These are phyloP conservation scores for Erucastrum elatum DNA, from an alignment of 345 rosid genomes.

Conservation along the genomic window DNA sequence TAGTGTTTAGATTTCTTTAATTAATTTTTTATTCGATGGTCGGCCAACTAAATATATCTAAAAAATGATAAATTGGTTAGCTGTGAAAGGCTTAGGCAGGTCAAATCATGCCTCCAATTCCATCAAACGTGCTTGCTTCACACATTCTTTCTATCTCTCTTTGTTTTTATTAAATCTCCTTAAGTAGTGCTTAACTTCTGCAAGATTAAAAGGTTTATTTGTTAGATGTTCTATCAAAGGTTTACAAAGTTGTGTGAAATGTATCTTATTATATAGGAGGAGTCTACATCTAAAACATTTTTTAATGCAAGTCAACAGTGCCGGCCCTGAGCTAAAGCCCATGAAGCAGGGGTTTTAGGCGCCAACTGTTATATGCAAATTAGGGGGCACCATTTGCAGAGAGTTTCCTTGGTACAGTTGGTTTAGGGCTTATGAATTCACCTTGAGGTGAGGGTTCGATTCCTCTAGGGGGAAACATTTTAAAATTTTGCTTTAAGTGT, in stretches of 20 bases:
- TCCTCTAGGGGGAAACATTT: no score
- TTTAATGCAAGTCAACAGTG: slow-evolving; percentile 7
- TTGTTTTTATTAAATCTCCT: not conserved
- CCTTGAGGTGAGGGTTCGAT: no score
- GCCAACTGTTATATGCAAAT: no score
- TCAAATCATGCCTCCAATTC: slow-evolving; percentile 8
- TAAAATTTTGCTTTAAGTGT: no score
- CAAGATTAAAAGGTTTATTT: not conserved
- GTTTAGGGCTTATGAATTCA: no score
- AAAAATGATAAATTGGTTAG: slow-evolving; percentile 16
- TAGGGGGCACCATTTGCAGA: no score
- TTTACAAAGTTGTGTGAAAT: not conserved
- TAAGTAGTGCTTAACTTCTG: slow-evolving; percentile 1
- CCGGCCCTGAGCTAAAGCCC: no score
- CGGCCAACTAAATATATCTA: slow-evolving; percentile 35
- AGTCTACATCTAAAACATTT: not conserved
- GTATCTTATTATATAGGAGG: not conserved
- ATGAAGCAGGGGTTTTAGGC: no score
- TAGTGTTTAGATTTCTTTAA: slow-evolving; percentile 4
- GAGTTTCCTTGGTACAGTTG: no score
- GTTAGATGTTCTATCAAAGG: not conserved
- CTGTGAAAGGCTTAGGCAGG: slow-evolving; percentile 26
- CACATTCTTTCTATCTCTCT: slow-evolving; percentile 12
- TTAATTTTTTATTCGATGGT: slow-evolving; percentile 8
- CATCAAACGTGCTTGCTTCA: slow-evolving; percentile 42